Conservation (phyloP, 176 grass and related monocot genomes). For the Tillandsia fasciculata region DNA sequence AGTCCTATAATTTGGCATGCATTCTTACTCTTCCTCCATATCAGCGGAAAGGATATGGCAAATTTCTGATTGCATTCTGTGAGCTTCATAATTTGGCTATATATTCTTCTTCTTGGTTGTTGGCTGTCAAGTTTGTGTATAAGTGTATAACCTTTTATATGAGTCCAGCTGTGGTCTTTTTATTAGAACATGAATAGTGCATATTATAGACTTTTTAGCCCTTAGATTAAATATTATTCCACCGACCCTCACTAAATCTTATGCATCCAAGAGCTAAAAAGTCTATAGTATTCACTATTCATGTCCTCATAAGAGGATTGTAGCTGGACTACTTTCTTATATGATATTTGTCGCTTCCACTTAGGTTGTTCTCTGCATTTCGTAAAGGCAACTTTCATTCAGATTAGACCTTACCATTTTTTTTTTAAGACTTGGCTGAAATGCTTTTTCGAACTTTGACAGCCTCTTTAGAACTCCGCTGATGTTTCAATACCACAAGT, state of each 20-base stretch:
- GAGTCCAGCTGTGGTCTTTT: too few species aligned
- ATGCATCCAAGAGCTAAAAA: too few species aligned
- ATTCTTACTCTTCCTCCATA: conserved; percentile 99
- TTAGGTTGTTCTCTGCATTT: not conserved
- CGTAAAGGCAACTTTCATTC: not conserved
- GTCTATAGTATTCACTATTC: too few species aligned
- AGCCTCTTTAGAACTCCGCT: too few species aligned
- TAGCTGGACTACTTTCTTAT: not conserved
- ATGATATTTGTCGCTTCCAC: not conserved
- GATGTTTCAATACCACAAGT: too few species aligned
- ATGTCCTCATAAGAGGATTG: too few species aligned
- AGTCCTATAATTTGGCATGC: conserved; percentile 94
- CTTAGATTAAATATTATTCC: too few species aligned
- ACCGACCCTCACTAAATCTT: too few species aligned
- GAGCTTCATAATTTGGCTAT: conserved; percentile 30
- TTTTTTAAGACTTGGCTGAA: not conserved
- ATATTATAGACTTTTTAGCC: too few species aligned
- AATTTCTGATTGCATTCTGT: conserved; percentile 98
- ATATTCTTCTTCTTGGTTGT: not conserved
- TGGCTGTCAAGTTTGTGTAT: not conserved
- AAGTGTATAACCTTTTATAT: not conserved
- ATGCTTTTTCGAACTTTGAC: not conserved
- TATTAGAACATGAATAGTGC: too few species aligned
- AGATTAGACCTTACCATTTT: not conserved
- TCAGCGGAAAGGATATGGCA: conserved; percentile 98